Evolutionary conservation across 805 yeast species (phyloP), one percentile per base, ranked within the genome.

Genomic region (Pichia occidentalis): DNA sequence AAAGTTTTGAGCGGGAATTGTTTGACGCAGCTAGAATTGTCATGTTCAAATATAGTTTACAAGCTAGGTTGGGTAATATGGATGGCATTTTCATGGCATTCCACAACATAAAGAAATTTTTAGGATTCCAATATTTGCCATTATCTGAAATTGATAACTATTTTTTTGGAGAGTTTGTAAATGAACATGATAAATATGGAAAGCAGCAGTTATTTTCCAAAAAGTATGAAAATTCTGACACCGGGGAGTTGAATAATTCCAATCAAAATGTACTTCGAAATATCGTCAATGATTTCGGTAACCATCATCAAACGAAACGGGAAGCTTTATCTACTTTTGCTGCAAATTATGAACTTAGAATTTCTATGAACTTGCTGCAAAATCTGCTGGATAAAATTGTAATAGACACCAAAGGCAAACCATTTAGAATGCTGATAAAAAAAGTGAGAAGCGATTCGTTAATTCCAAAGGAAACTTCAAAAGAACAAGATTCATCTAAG

Each of bases 51-150:
- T 90, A 90, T 54, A 73, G 84, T 3, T 67, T 90, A 47, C 97
- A 92, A 59, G 97, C 96, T 0, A 69, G 97, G 45, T 83, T 90
- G 29, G 98, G 97, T 3, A 78, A 83, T 50, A 90, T 92, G 97
- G 97, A 88, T 59, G 98, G 98, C 5, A 85, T 92, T 3, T 86
- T 85, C 49, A 69, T 90, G 12, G 96, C 96, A 0, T 90, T 80
- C 57, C 98, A 90, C 58, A 90, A 88, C 56, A 71, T 86, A 36
- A 68, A 74, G 22, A 65, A 77, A 33, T 73, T 88, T 49, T 85
- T 90, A 60, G 98, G 97, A 3, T 92, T 87, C 59, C 90, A 87
- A 57, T 90, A 90, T 57, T 56, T 90, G 21, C 88, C 95, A 1
- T 62, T 88, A 34, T 59, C 64, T 1, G 84, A 78, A 27, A 71